Conservation (phyloP, 106 monocot genomes). For the Dactylorhiza incarnata region DNA sequence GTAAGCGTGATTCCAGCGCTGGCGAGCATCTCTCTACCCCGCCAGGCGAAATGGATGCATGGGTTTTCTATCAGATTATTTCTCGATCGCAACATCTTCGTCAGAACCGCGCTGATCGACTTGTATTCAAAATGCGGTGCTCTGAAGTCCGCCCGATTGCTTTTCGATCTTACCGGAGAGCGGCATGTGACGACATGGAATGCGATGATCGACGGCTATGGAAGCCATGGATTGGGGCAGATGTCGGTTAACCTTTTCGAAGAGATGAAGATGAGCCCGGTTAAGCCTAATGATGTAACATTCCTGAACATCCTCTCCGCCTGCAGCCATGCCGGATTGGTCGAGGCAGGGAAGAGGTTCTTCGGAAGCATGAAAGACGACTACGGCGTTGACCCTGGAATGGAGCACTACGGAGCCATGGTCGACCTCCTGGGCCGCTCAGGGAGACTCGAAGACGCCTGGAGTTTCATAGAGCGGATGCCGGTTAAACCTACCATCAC, state of each 20-base stretch:
- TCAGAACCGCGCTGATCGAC: constrained; percentile 61
- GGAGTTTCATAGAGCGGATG: constrained; percentile 65
- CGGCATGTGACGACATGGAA: constrained; percentile 64
- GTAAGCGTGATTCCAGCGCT: constrained; percentile 63
- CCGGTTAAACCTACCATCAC: constrained; percentile 43
- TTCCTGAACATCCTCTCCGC: constrained; percentile 72
- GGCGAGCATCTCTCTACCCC: constrained; percentile 36
- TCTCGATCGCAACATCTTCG: constrained; percentile 39
- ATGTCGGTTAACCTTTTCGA: constrained; percentile 49
- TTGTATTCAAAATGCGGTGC: constrained; percentile 63
- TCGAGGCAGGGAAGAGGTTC: constrained; percentile 39
- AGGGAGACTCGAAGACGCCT: constrained; percentile 61
- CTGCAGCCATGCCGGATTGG: constrained; percentile 61
- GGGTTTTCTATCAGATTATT: constrained; percentile 36
- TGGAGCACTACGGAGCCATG: constrained; percentile 63
- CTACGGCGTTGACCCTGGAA: constrained; percentile 37
- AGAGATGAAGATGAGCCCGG: constrained; percentile 42
- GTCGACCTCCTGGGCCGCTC: constrained; percentile 73
- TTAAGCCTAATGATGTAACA: constrained; percentile 51
- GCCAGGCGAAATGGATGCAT: constrained; percentile 61
- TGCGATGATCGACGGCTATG: constrained; percentile 79
- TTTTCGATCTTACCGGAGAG: constrained; percentile 37
- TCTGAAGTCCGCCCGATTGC: constrained; percentile 24
- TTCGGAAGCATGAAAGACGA: constrained; percentile 59
- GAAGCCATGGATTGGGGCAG: constrained; percentile 48